Percentiles rank a stretch among this genome's conserved stretches.
Evolutionary conservation across 2,329 filamentous ascomycete genomes (phyloP).

Genomic region (Phaeosphaeriaceae sp.): DNA sequence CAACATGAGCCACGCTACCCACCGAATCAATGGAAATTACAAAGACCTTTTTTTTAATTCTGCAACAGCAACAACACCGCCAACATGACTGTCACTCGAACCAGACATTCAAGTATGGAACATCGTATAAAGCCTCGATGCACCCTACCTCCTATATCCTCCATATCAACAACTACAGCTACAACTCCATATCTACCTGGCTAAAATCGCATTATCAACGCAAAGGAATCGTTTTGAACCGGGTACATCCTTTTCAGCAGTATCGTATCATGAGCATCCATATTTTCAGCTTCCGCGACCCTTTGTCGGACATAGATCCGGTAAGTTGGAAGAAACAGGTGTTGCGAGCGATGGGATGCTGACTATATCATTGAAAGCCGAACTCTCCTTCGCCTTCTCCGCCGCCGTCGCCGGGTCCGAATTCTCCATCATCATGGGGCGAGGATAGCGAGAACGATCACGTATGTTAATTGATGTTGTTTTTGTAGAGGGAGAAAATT

Average conservation of each 20-base stretch:
- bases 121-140: not conserved
- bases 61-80: not conserved
- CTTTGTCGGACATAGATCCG: not conserved
- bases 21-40: not conserved
- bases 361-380: not conserved
- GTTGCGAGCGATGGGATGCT: not conserved
- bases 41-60: not conserved
- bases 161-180: not conserved
- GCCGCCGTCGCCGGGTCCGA: not conserved
- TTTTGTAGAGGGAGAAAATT: too few relatives aligned
- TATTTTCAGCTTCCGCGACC: not conserved
- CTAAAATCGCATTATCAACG: not conserved
- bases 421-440: not conserved
- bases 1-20: not conserved
- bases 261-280: not conserved
- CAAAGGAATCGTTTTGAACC: not conserved
- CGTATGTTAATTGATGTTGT: not conserved
- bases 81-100: not conserved
- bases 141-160: not conserved
- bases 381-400: not conserved
- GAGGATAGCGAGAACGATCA: not conserved
- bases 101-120: not conserved
- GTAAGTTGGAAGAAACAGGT: not conserved
- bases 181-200: not conserved
- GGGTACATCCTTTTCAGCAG: not conserved